phyloP scores from a whole-genome alignment of 1,284 basidiomycete genomes.

The Irpex sp. region DNA sequence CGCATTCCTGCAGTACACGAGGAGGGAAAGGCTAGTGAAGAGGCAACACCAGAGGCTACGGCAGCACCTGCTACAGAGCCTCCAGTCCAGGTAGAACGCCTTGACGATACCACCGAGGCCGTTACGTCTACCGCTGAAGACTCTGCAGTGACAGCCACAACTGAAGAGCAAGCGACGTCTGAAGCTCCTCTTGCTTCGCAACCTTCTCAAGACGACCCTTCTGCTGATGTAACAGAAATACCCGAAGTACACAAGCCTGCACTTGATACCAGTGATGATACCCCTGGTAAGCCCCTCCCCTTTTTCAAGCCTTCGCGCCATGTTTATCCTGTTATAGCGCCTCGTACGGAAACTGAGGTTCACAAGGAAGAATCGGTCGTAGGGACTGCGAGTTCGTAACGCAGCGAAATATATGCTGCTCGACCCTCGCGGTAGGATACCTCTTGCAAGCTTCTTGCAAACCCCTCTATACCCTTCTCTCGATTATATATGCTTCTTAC shows the following conservation, averaged over 20 bases:
- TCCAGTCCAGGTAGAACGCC: no score
- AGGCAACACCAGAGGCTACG: no score
- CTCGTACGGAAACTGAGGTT: not conserved
- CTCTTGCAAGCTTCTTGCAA: not conserved
- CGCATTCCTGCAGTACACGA: no score
- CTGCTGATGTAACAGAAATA: not conserved
- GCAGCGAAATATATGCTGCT: not conserved
- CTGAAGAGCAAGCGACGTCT: not conserved
- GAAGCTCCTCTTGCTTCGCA: not conserved
- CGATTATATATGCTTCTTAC: not conserved
- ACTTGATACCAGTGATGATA: not conserved
- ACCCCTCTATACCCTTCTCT: conserved; percentile 12
- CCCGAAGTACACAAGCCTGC: no score
- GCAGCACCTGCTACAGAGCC: no score
- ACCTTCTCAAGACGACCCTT: not conserved
- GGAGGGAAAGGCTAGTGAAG: no score
- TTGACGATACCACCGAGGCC: not conserved
- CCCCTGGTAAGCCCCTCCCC: not conserved
- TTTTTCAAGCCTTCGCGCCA: not conserved
- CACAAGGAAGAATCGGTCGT: not conserved
- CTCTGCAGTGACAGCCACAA: no score
- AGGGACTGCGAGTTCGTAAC: not conserved
- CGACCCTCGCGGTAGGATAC: conserved; percentile 2
- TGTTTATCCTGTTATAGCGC: not conserved
- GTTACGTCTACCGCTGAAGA: no score